Base-by-base conservation (phyloP, 1,284 basidiomycete species). In the Omphalotus olearius region DNA sequence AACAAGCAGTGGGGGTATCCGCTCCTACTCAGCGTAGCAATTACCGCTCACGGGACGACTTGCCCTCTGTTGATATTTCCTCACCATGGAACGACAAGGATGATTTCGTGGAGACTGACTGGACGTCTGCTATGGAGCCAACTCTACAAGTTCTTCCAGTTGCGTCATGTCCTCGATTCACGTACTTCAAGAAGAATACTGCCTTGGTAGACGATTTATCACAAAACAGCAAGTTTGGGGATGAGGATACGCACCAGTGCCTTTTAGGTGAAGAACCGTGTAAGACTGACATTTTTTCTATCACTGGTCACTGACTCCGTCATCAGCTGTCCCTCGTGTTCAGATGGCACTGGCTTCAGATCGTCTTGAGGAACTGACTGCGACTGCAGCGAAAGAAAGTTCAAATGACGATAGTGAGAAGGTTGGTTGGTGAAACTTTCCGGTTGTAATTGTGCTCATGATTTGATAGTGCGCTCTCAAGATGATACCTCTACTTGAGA, bases 221-320 rank as follows among this genome's bases (percentile, higher is more conserved):
- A 28, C 67, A 77, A 60, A 65, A 67, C 56, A 87, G 76, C 66
- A 97, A 96, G 67, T 99, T 99, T 64, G 95, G 95, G 0, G 73
- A 82, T 47, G 95, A 99, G 66, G 69, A 82, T 52, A 88, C 90
- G 1, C 96, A 99, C 65, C 77, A 80, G 4, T 99, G 96, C 67
- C 76, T 92, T 50, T 78, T 95, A 37, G 88, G 89, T 2, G 79
- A 82, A 56, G 80, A 88, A 63, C 74, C 79, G 20, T 83, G 91
- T 92, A 60, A 60, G 83, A 71, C 25, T 28, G 52, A 40, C 16
- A n/a, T 20, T 11, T n/a, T 7, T 13, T 3, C 4, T 2, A 9
- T 14, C 52, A 54, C 57, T 40, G 17, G 10, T 3, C 17, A 42
- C 16, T 33, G 0, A 6, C 50, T 48, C 2, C 48, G 14, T 54